Conservation (phyloP, 129 eudicot species). For the Gnaphalium uliginosum region DNA sequence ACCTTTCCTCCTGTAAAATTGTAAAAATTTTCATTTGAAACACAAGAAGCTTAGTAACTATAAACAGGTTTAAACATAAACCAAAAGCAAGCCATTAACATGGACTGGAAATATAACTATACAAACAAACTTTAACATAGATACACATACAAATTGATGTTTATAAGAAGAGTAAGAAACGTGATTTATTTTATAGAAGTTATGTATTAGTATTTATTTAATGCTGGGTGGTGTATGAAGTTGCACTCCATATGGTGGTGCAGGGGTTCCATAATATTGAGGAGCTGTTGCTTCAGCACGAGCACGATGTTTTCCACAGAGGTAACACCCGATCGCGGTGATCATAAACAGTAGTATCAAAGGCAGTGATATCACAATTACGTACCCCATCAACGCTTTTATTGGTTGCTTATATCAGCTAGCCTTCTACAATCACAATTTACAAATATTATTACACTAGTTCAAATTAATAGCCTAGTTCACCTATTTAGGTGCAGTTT, state of each 20-base stretch:
- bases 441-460: neutral
- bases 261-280: slow-evolving; percentile 39
- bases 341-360: slow-evolving; percentile 30
- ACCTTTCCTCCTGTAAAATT: too few relatives aligned
- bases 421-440: slow-evolving; percentile 10
- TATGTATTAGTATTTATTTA: neutral
- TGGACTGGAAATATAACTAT: neutral
- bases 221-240: slow-evolving; percentile 12
- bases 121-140: neutral
- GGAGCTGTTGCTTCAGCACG: slow-evolving; percentile 29
- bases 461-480: neutral
- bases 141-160: slow-evolving; percentile 7
- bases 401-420: neutral
- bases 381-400: slow-evolving; percentile 31
- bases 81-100: slow-evolving; percentile 5
- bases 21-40: neutral
- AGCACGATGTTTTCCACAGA: slow-evolving; percentile 30
- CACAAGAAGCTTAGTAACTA: too few relatives aligned
- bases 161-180: slow-evolving; percentile 12
- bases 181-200: neutral
- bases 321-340: slow-evolving; percentile 31
- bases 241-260: slow-evolving; percentile 45
- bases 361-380: slow-evolving; percentile 38
- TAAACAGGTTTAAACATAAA: neutral
- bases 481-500: neutral